These are phyloP conservation scores for Aspergillus eucalypticola DNA, from an alignment of 2,329 filamentous ascomycete genomes.

Conservation along the genomic window DNA sequence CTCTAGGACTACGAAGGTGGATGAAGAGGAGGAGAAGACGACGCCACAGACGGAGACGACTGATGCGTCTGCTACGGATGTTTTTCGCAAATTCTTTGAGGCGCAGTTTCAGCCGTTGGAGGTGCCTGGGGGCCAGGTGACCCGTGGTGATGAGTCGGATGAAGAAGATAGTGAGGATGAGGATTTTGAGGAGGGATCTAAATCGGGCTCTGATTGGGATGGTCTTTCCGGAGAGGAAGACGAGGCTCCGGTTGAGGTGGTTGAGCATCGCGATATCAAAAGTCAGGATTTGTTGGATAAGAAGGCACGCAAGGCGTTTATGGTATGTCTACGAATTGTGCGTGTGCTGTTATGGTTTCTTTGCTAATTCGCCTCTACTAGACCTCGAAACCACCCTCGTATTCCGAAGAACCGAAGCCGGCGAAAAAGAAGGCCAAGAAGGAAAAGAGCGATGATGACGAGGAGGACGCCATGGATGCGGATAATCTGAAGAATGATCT, in stretches of 20 bases:
- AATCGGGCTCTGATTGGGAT: constrained; percentile 58
- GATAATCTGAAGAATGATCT: constrained; percentile 85
- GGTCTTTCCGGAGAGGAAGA: constrained; percentile 60
- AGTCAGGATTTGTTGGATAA: constrained; percentile 58
- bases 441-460: constrained; percentile 44
- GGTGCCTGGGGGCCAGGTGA: constrained; percentile 19
- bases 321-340: constrained; percentile 54
- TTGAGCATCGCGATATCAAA: constrained; percentile 58
- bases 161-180: constrained; percentile 26
- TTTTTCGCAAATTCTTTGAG: constrained; percentile 85
- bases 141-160: constrained; percentile 14
- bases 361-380: constrained; percentile 21
- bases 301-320: constrained; percentile 74
- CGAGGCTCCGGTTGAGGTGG: constrained; percentile 55
- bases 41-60: constrained; percentile 21
- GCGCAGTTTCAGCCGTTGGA: constrained; percentile 77
- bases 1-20: constrained; percentile 24
- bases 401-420: constrained; percentile 24
- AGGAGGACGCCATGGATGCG: constrained; percentile 62
- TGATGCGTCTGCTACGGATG: constrained; percentile 64
- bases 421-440: constrained; percentile 21
- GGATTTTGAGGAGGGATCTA: constrained; percentile 26
- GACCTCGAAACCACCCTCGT: constrained; percentile 52
- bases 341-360: neutral
- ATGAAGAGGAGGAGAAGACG: constrained; percentile 20